phyloP scores from a whole-genome alignment of 169 alveolate genomes.

The Plasmodium adleri region DNA sequence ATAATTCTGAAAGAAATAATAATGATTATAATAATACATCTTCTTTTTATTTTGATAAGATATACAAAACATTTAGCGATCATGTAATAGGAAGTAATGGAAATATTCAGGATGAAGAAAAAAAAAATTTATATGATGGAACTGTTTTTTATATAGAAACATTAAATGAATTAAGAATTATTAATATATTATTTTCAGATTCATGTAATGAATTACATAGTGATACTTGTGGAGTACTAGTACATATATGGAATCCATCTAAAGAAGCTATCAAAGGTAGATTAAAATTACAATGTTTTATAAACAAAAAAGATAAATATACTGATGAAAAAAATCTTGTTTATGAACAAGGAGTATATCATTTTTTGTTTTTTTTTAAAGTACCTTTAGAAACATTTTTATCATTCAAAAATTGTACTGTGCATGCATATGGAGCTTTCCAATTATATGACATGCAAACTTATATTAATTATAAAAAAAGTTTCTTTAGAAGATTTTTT shows the following conservation, averaged over 20 bases:
- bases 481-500: constrained; percentile 22
- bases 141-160: constrained; percentile 56
- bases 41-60: neutral
- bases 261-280: constrained; percentile 45
- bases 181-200: constrained; percentile 37
- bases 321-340: constrained; percentile 42
- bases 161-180: constrained; percentile 36
- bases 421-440: constrained; percentile 70
- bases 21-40: neutral
- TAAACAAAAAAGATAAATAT: constrained; percentile 17
- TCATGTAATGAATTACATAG: constrained; percentile 14
- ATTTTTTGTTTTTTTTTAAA: constrained; percentile 51
- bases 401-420: constrained; percentile 32
- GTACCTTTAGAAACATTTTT: constrained; percentile 30
- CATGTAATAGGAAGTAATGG: neutral
- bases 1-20: neutral
- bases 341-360: constrained; percentile 50
- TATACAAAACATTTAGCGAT: neutral
- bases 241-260: constrained; percentile 65
- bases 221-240: constrained; percentile 37
- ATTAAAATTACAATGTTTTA: constrained; percentile 34
- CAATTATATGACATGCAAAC: constrained; percentile 50
- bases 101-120: neutral
- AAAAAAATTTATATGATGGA: constrained; percentile 8
- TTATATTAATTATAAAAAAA: constrained; percentile 18